phyloP scores from a whole-genome alignment of 345 rosid genomes.

The Isatis tinctoria region DNA sequence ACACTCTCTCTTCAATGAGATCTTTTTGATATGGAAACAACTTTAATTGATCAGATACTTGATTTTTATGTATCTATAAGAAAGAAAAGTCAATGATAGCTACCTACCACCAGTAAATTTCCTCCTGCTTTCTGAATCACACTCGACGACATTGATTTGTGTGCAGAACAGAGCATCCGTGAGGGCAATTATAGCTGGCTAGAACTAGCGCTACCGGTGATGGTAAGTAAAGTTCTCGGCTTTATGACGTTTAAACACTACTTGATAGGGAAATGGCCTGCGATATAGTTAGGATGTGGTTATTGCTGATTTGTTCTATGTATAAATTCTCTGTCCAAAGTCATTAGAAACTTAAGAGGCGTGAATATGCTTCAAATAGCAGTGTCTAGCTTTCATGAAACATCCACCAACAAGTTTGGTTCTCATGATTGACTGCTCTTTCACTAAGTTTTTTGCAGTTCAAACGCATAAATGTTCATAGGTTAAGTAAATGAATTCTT shows the following conservation, averaged over 20 bases:
- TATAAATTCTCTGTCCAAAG: neutral
- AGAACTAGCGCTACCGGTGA: conserved; percentile 68
- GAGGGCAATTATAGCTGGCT: conserved; percentile 63
- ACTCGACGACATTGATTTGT: neutral
- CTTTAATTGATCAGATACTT: neutral
- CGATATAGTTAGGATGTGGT: conserved; percentile 6
- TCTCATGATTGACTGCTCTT: too few relatives aligned
- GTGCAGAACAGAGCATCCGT: conserved; percentile 50
- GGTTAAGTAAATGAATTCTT: too few relatives aligned
- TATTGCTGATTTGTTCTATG: neutral
- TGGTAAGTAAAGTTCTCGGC: conserved; percentile 30
- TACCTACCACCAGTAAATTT: too few relatives aligned
- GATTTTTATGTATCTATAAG: conserved; percentile 6
- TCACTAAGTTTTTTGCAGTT: too few relatives aligned
- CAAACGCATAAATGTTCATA: too few relatives aligned
- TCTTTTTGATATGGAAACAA: conserved; percentile 16
- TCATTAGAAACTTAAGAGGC: neutral
- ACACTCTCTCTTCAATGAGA: conserved; percentile 6
- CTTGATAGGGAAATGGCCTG: neutral
- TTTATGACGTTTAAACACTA: neutral
- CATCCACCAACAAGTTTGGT: too few relatives aligned
- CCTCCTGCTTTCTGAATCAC: too few relatives aligned
- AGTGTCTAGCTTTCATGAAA: neutral
- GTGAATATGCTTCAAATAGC: neutral
- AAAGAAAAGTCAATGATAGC: conserved; percentile 8